Evolutionary conservation across 2,329 filamentous ascomycete species (phyloP), one percentile per base, ranked within the genome.

Genomic region (Macroventuria anomochaeta): DNA sequence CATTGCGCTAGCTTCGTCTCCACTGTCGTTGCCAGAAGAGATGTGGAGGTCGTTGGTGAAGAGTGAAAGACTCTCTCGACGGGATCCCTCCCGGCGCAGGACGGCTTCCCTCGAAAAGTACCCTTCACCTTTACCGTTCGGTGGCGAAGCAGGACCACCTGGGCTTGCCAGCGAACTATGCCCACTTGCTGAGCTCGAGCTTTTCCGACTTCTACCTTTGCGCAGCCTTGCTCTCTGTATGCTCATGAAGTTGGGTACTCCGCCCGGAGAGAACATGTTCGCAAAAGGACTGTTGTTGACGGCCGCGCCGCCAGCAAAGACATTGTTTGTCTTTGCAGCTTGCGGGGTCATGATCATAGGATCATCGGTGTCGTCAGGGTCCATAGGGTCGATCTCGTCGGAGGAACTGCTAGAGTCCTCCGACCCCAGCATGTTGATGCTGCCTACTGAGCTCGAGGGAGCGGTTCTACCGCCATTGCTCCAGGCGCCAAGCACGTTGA

Each of bases 21-120:
- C 88, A 68, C 88, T 90, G 65, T 96, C 93, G 62, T 88, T 92
- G 3, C 91, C 85, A 46, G 86, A 86, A 10, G 85, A 87, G 18
- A 97, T 88, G 60, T 95, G 88, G 17, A 97, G 77, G 65, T 96
- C 91, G 62, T 95, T 93, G 13, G 93, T 93, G 31, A 93, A 91
- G 79, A 95, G 87, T 61, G 90, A 96, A 55, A 97, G 87, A 72
- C 91, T 96, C 74, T 97, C 93, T 36, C 93, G 83, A 37, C 93
- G 83, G 7, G 88, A 83, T 34, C 80, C 74, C 7, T 79, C 73
- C 53, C 77, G 79, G 46, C 77, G 77, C 51, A 79, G 78, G 5
- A 77, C 75, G 33, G 79, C 74, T 52, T 82, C 80, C 36, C 77
- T 74, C 2, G 78, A 79, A 68, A 87, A 85, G 65, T 84, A 86